Percentiles rank a stretch among this genome's conserved stretches.
phyloP scores from a whole-genome alignment of 495 filamentous ascomycete genomes.

The Podospora bellae-mahoneyi region DNA sequence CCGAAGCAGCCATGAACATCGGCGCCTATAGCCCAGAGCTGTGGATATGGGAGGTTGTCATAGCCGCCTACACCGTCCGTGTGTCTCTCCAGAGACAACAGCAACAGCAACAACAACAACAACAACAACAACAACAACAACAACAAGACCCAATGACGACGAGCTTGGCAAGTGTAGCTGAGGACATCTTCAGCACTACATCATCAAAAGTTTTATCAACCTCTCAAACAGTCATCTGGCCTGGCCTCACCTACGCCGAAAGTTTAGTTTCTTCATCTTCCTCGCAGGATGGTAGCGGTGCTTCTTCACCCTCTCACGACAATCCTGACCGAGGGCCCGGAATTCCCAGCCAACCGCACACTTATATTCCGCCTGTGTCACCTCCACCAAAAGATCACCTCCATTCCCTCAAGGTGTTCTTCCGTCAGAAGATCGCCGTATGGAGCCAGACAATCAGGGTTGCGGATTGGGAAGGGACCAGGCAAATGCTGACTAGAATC shows the following conservation, averaged over 20 bases:
- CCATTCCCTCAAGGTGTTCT: not conserved
- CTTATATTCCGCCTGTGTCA: not conserved
- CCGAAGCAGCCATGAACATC: slow-evolving; percentile 25
- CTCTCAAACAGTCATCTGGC: not conserved
- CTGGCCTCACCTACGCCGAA: not conserved
- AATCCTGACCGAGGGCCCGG: too few relatives aligned
- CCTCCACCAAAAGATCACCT: not conserved
- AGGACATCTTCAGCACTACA: not conserved
- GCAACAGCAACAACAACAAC: not conserved
- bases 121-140: not conserved
- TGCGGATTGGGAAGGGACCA: not conserved
- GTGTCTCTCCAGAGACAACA: not conserved
- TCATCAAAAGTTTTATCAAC: not conserved
- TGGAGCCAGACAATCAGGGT: not conserved
- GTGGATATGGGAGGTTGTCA: slow-evolving; percentile 23
- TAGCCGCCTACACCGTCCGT: not conserved
- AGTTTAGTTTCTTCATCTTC: not conserved
- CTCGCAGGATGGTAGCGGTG: not conserved
- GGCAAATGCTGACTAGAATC: not conserved
- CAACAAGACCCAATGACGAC: not conserved
- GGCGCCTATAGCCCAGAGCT: slow-evolving; percentile 25
- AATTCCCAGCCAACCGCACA: not conserved
- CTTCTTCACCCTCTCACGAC: not conserved
- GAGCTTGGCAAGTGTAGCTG: too few relatives aligned
- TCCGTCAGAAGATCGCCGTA: not conserved